Evolutionary conservation across 2,329 filamentous ascomycete genomes (phyloP).

Genomic region (Ceratocystis destructans): DNA sequence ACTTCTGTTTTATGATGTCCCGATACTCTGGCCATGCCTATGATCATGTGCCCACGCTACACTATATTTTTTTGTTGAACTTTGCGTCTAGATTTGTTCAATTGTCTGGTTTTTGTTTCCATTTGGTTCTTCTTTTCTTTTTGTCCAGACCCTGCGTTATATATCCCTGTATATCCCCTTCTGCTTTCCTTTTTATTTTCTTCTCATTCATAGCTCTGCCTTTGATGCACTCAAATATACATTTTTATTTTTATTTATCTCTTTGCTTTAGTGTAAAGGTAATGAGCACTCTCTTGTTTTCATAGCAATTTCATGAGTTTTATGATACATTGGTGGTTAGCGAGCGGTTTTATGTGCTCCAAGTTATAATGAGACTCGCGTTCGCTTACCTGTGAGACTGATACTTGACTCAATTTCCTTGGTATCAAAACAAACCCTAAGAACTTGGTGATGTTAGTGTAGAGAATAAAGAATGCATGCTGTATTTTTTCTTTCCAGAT

Average conservation of each 20-base stretch:
- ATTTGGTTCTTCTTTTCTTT: not conserved
- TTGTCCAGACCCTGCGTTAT: not conserved
- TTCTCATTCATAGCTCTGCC: not conserved
- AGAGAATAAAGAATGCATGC: not conserved
- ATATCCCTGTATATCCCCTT: not conserved
- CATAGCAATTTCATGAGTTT: not conserved
- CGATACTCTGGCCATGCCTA: slow-evolving; percentile 14
- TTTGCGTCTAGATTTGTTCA: slow-evolving; percentile 11
- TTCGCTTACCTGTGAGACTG: not conserved
- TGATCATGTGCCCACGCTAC: slow-evolving; percentile 11
- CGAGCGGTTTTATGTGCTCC: not conserved
- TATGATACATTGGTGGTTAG: not conserved
- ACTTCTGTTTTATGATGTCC: slow-evolving; percentile 12
- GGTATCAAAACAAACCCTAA: not conserved
- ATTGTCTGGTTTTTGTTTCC: not conserved
- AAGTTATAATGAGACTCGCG: not conserved
- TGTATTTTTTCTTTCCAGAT: not conserved
- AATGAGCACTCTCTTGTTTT: not conserved
- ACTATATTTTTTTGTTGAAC: not conserved
- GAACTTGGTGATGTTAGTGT: not conserved
- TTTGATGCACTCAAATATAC: not conserved
- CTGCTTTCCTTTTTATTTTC: not conserved
- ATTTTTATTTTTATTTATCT: not conserved
- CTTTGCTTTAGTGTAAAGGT: not conserved
- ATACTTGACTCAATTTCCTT: not conserved